phyloP scores from a whole-genome alignment of 441 rosid species.

The Adansonia grandidieri region DNA sequence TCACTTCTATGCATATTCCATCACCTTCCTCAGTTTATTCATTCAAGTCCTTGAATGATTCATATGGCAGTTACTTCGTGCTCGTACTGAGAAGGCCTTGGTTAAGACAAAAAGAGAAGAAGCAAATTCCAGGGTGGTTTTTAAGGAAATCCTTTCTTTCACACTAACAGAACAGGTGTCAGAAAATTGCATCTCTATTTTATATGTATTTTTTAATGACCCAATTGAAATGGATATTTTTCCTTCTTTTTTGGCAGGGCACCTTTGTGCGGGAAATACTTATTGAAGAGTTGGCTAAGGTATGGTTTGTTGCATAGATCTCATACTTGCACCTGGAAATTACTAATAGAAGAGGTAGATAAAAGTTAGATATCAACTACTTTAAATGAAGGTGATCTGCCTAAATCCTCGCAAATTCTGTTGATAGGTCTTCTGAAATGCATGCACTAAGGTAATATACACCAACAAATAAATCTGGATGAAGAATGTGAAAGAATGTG shows the following conservation, averaged over 20 bases:
- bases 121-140: conserved; percentile 52
- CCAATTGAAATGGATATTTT: conserved; percentile 11
- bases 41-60: conserved; percentile 16
- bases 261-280: conserved; percentile 86
- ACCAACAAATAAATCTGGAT: neutral
- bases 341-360: neutral
- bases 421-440: neutral
- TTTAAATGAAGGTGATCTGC: conserved; percentile 13
- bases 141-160: conserved; percentile 83
- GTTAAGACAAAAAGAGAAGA: conserved; percentile 52
- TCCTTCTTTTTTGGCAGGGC: conserved; percentile 58
- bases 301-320: conserved; percentile 35
- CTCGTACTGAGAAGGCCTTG: conserved; percentile 64
- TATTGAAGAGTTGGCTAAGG: conserved; percentile 90
- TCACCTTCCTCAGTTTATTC: conserved; percentile 17
- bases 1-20: neutral
- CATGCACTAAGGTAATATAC: neutral
- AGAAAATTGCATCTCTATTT: conserved; percentile 13
- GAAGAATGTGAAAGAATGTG: neutral
- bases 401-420: neutral
- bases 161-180: conserved; percentile 82
- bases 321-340: conserved; percentile 16
- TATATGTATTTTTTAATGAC: neutral
- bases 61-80: conserved; percentile 80
- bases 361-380: neutral